These are phyloP conservation scores for Gossypium schwendimanii DNA, from an alignment of 441 rosid species.

Conservation along the genomic window DNA sequence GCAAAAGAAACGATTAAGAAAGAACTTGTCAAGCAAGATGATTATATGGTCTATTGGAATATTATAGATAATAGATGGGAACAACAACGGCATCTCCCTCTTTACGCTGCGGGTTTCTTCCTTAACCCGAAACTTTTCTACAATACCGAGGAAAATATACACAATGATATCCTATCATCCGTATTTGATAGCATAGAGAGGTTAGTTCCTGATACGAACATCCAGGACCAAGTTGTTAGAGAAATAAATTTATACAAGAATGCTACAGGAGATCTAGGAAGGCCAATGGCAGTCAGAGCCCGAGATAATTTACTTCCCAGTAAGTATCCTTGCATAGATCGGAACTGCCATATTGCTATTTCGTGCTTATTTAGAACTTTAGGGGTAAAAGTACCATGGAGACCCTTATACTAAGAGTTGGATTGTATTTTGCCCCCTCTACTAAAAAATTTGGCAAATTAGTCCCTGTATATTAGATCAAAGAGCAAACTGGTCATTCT, in stretches of 20 bases:
- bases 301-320: constrained; percentile 81
- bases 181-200: constrained; percentile 83
- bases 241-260: constrained; percentile 66
- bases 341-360: neutral
- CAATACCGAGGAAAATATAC: constrained; percentile 54
- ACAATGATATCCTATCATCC: constrained; percentile 51
- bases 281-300: constrained; percentile 78
- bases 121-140: constrained; percentile 89
- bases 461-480: too few relatives aligned
- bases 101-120: constrained; percentile 87
- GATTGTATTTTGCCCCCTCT: too few relatives aligned
- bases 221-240: constrained; percentile 69
- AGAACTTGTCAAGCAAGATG: constrained; percentile 59
- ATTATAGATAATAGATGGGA: constrained; percentile 76
- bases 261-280: constrained; percentile 77
- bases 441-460: too few relatives aligned
- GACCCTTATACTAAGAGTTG: too few relatives aligned
- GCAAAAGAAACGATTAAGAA: constrained; percentile 79
- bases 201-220: constrained; percentile 56
- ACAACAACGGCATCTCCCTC: constrained; percentile 58
- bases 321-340: constrained; percentile 20
- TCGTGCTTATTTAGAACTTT: neutral
- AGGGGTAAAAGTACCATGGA: too few relatives aligned
- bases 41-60: constrained; percentile 73
- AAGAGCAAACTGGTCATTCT: too few relatives aligned